Evolutionary conservation across 192 early-diverging fungal genomes (phyloP).

Genomic region (Gorgonomyces haynaldii): DNA sequence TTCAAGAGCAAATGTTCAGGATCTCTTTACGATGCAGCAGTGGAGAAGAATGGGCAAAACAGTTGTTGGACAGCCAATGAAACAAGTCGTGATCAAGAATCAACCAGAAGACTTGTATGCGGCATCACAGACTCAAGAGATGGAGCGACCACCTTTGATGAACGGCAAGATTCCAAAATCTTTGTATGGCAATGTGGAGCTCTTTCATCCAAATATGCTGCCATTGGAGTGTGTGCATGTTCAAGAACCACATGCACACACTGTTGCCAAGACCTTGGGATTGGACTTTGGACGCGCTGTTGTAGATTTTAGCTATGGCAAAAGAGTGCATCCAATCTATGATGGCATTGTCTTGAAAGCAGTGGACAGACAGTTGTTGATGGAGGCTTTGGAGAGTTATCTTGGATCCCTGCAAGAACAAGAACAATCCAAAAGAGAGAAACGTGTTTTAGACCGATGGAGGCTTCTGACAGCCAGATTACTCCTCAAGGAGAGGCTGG

Average conservation of each 20-base stretch:
- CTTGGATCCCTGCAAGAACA: slow-evolving; percentile 11
- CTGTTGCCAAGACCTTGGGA: slow-evolving; percentile 58
- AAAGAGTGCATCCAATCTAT: slow-evolving; percentile 47
- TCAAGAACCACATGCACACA: slow-evolving; percentile 7
- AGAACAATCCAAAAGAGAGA: slow-evolving; percentile 16
- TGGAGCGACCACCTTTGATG: slow-evolving; percentile 46
- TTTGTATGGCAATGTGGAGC: slow-evolving; percentile 69
- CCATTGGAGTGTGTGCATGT: slow-evolving; percentile 70
- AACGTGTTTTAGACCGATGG: slow-evolving; percentile 40
- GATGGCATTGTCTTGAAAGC: slow-evolving; percentile 59
- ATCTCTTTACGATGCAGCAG: background rate
- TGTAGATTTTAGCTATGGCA: slow-evolving; percentile 65
- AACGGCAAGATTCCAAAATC: slow-evolving; percentile 75
- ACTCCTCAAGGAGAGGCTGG: slow-evolving; percentile 37
- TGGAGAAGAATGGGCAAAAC: slow-evolving; percentile 3
- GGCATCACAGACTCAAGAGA: slow-evolving; percentile 77
- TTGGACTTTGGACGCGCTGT: slow-evolving; percentile 78
- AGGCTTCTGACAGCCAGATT: slow-evolving; percentile 37
- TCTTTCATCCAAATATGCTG: slow-evolving; percentile 75
- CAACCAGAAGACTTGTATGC: slow-evolving; percentile 48
- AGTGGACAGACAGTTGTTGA: slow-evolving; percentile 23
- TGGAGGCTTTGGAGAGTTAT: slow-evolving; percentile 12
- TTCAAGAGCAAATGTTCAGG: slow-evolving; percentile 58
- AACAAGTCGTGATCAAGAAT: background rate
- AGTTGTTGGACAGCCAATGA: background rate